Evolutionary conservation across 805 yeast species (phyloP), one percentile per base, ranked within the genome.

Genomic region (Suhomyces sp.): DNA sequence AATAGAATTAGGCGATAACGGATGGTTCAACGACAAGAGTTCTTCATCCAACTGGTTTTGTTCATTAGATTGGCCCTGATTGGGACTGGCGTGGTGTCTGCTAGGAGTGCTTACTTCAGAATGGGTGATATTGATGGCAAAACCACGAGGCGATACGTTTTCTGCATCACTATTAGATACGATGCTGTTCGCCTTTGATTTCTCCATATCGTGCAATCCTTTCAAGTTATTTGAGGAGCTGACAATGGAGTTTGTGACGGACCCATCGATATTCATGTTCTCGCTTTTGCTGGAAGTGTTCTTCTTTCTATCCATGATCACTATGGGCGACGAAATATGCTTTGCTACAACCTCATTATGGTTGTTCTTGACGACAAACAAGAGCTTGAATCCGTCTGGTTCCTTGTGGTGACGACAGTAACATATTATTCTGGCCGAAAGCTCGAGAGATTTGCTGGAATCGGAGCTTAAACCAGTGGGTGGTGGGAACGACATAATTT

Each of bases 331-430:
- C 0, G 96, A 82, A 6, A 86, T 66, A 19, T 83, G 82, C 60
- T 85, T 85, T 6, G 92, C 97, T 15, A 93, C 77, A 4, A 90
- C 77, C 21, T 77, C 74, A 20, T 85, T 87, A 7, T 74, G 63
- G 51, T 74, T 64, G 66, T 92, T 84, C 55, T 82, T 85, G 47
- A 93, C 63, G 3, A 87, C 81, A 55, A 89, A 82, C 44, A 89
- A 69, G 39, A 88, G 72, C 62, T 82, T 83, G 73, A 92, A 93
- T 1, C 99, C 99, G 40, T 79, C 79, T n/a, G 85, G 75, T 56
- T 92, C 97, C 57, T 84, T 83, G 69, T 94, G 99, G 69, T 94
- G 99, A 57, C 98, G 83, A 71, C 98, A 94, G 67, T 94, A 93
- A 69, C 99, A 93, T 8, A 93, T 93, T 41, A 94, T 83, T 68